These are phyloP conservation scores for Candolleomyces aberdarensis DNA, from an alignment of 768 basidiomycete species.

Conservation along the genomic window DNA sequence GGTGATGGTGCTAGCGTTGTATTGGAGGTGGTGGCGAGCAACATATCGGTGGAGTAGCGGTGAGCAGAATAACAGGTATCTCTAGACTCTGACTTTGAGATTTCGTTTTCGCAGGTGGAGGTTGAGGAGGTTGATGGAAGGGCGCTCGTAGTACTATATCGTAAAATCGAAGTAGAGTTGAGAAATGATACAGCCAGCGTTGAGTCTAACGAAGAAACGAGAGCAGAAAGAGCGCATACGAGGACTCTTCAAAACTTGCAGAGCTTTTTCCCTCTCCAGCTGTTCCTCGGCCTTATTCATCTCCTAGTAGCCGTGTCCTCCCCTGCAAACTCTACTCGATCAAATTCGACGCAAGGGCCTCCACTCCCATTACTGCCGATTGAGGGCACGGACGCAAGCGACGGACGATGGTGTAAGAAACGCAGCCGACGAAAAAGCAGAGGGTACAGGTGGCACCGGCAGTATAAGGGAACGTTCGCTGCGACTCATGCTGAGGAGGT, in stretches of 20 bases:
- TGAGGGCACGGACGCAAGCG: too few relatives aligned
- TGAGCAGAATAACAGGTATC: too few relatives aligned
- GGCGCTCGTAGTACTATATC: too few relatives aligned
- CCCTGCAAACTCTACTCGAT: slow-evolving; percentile 75
- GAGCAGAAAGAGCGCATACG: background rate
- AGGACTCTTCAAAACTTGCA: slow-evolving; percentile 67
- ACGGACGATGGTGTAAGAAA: slow-evolving; percentile 7
- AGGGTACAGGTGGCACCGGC: background rate
- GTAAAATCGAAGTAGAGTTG: too few relatives aligned
- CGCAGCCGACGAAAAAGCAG: too few relatives aligned
- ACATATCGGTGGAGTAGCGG: too few relatives aligned
- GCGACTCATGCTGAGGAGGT: slow-evolving; percentile 36
- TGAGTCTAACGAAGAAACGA: background rate
- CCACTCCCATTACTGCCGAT: too few relatives aligned
- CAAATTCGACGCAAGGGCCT: slow-evolving; percentile 54
- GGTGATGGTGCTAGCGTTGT: too few relatives aligned
- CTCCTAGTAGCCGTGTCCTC: too few relatives aligned
- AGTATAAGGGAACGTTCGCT: slow-evolving; percentile 8
- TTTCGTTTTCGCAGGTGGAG: background rate
- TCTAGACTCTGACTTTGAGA: background rate
- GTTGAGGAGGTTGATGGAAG: background rate
- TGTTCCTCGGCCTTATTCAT: slow-evolving; percentile 68
- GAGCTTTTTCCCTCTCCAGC: slow-evolving; percentile 65
- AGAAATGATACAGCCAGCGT: background rate
- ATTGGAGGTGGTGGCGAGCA: too few relatives aligned